Conservation (phyloP, 1,284 basidiomycete species). For the Cystobasidium sp. region DNA sequence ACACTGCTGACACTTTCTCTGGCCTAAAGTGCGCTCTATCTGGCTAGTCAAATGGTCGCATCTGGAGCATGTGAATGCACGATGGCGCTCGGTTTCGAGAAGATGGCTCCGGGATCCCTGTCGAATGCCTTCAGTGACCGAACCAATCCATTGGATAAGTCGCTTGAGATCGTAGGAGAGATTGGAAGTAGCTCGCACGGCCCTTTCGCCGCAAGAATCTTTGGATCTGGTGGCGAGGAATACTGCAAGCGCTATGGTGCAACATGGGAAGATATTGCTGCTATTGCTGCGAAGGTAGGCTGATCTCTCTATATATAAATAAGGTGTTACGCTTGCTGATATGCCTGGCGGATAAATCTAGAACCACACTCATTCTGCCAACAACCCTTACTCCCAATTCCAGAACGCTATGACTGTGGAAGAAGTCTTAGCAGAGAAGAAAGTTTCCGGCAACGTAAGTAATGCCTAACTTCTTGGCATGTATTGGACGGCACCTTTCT, state of each 20-base stretch:
- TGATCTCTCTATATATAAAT: slow-evolving; percentile 55
- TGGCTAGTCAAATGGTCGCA: slow-evolving; percentile 71
- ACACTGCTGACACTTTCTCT: neutral
- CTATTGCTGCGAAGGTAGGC: slow-evolving; percentile 43
- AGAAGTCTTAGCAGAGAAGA: slow-evolving; percentile 62
- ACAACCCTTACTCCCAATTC: slow-evolving; percentile 87
- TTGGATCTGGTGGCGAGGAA: slow-evolving; percentile 76
- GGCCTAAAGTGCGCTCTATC: slow-evolving; percentile 66
- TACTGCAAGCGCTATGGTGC: slow-evolving; percentile 78
- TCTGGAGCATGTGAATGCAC: slow-evolving; percentile 74
- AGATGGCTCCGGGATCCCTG: slow-evolving; percentile 79
- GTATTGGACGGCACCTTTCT: too few relatives aligned
- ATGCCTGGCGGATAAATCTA: slow-evolving; percentile 61
- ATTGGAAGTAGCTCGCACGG: slow-evolving; percentile 46
- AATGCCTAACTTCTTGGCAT: too few relatives aligned
- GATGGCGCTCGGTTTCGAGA: slow-evolving; percentile 83
- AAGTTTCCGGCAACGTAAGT: slow-evolving; percentile 44
- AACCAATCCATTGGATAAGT: slow-evolving; percentile 63
- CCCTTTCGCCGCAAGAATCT: slow-evolving; percentile 60
- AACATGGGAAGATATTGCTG: slow-evolving; percentile 68
- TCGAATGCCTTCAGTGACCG: slow-evolving; percentile 73
- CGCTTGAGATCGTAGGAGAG: slow-evolving; percentile 48
- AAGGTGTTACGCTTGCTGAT: neutral
- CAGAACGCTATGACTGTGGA: slow-evolving; percentile 73
- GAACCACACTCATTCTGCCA: slow-evolving; percentile 79